Evolutionary conservation across 768 basidiomycete genomes (phyloP).

Genomic region (Lactarius tabidus): DNA sequence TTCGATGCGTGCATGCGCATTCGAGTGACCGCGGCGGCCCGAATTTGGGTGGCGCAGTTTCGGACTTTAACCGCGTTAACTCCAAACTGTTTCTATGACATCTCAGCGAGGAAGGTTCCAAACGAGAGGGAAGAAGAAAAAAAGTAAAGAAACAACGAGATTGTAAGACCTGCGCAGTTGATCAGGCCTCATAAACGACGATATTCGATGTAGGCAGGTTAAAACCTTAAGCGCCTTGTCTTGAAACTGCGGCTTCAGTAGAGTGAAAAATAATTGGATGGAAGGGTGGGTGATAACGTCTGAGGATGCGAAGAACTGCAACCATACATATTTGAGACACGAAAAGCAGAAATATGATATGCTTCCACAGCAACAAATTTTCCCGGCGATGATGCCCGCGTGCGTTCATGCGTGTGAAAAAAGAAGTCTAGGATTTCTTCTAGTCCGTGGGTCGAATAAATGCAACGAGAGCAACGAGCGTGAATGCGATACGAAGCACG

Average conservation of each 20-base stretch:
- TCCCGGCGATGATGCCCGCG: neutral
- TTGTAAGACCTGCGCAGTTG: neutral
- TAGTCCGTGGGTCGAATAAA: conserved; percentile 11
- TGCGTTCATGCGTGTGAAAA: neutral
- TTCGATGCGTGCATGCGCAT: neutral
- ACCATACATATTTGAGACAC: conserved; percentile 8
- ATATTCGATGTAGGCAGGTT: neutral
- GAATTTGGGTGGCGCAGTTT: neutral
- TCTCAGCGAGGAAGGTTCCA: neutral
- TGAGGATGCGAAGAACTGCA: neutral
- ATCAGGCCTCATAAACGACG: neutral
- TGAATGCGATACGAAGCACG: neutral
- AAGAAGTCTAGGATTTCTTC: neutral
- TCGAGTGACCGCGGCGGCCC: neutral
- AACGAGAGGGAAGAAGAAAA: neutral
- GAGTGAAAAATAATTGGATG: neutral
- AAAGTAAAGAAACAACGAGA: neutral
- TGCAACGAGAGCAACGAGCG: conserved; percentile 7
- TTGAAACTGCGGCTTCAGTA: neutral
- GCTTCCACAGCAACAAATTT: neutral
- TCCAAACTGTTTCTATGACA: neutral
- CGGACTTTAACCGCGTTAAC: neutral
- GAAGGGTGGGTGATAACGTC: neutral
- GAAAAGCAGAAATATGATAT: neutral
- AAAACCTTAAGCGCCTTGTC: neutral